These are phyloP conservation scores for Rhynchospora breviuscula DNA, from an alignment of 176 grass and related monocot genomes.

Conservation along the genomic window DNA sequence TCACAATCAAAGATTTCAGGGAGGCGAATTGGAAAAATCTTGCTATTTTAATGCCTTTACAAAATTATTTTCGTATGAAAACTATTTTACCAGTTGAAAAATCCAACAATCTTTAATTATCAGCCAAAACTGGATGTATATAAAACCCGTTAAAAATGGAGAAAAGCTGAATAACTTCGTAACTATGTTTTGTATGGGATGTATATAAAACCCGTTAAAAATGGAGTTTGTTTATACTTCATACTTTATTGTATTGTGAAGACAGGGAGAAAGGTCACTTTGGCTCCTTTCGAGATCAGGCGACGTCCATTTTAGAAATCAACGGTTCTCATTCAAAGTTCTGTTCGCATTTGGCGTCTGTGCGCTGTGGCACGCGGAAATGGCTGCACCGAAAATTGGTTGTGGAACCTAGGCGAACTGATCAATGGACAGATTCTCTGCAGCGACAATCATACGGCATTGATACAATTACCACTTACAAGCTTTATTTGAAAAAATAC, in stretches of 20 bases:
- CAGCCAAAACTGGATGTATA: background rate
- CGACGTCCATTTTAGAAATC: background rate
- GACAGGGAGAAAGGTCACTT: background rate
- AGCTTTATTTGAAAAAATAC: too few species aligned
- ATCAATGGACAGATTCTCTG: background rate
- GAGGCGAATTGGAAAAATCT: background rate
- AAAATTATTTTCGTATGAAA: background rate
- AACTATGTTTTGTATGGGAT: background rate
- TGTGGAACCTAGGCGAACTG: background rate
- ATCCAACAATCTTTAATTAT: background rate
- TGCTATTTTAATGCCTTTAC: background rate
- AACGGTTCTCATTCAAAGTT: background rate
- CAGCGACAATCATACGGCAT: background rate
- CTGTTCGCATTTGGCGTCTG: constrained; percentile 22
- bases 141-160: background rate
- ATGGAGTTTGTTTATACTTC: background rate
- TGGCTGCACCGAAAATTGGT: background rate
- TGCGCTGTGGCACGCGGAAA: constrained; percentile 6
- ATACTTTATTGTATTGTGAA: background rate
- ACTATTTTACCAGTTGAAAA: background rate
- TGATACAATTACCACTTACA: background rate
- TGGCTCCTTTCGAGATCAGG: background rate
- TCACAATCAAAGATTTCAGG: background rate
- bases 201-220: too few species aligned
- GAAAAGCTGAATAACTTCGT: background rate